Percentiles rank a stretch among this genome's conserved stretches.
These are phyloP conservation scores for Rhododendron williamsianum DNA, from an alignment of 148 eudicot species.

Conservation along the genomic window DNA sequence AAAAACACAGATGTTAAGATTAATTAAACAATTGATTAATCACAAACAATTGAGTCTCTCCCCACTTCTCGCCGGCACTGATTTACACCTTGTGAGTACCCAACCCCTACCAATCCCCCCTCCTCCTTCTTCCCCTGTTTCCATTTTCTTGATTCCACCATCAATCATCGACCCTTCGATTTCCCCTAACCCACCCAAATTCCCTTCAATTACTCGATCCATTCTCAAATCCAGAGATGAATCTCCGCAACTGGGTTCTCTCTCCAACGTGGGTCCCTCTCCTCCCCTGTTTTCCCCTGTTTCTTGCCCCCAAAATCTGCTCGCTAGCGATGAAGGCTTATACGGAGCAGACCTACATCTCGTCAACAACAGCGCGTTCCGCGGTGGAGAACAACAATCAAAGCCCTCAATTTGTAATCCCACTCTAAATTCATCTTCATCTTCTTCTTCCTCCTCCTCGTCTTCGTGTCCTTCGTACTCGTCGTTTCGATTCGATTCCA, in stretches of 20 bases:
- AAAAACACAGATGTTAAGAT: neutral
- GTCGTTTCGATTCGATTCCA: constrained; percentile 12
- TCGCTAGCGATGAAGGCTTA: constrained; percentile 53
- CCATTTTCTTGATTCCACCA: neutral
- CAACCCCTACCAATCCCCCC: constrained; percentile 11
- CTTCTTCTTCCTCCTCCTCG: neutral
- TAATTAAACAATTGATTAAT: neutral
- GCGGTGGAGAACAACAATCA: constrained; percentile 35
- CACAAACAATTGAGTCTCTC: constrained; percentile 21
- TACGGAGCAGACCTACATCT: constrained; percentile 84
- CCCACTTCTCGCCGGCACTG: constrained; percentile 63
- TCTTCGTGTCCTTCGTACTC: constrained; percentile 1
- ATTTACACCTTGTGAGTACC: constrained; percentile 58
- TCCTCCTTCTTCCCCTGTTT: neutral
- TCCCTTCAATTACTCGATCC: constrained; percentile 8
- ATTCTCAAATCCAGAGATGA: constrained; percentile 17
- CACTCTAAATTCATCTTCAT: neutral
- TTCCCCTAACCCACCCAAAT: constrained; percentile 8
- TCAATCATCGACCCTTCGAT: constrained; percentile 6
- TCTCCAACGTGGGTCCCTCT: constrained; percentile 11
- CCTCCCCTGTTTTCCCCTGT: constrained; percentile 14
- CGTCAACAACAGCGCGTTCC: constrained; percentile 58
- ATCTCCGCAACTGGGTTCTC: constrained; percentile 14
- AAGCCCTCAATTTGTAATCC: neutral
- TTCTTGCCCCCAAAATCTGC: constrained; percentile 38